Evolutionary conservation across 1,139 yeast species (phyloP), one percentile per base, ranked within the genome.

Genomic region (Taphrina confusa): DNA sequence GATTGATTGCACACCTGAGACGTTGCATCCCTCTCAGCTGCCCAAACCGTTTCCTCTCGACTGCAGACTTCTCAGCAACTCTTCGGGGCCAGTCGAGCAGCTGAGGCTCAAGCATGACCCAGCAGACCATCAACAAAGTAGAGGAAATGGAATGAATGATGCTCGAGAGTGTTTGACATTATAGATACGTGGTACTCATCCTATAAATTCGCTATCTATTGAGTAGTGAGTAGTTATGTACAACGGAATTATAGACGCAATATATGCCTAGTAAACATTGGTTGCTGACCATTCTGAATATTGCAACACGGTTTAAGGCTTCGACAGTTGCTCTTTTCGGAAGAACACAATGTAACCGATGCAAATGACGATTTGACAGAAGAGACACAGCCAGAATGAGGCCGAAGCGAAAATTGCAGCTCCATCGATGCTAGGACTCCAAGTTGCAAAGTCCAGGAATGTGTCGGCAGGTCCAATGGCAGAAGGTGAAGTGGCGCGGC

Each of bases 261-360:
- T n/a, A n/a, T n/a, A n/a, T n/a, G n/a, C n/a, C n/a, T n/a, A n/a
- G n/a, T n/a, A n/a, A n/a, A n/a, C n/a, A n/a, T n/a, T n/a, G n/a
- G n/a, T n/a, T n/a, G n/a, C n/a, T n/a, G n/a, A n/a, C n/a, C n/a
- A n/a, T n/a, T n/a, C n/a, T 12, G 4, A 33, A 12, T 5, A 33
- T 33, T 12, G 11, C 16, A 4, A 23, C 47, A 14, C 25, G 9
- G 18, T 14, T 47, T 54, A 54, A 11, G 63, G 63, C 51, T 59
- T 57, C 16, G 55, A 51, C 47, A 61, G 28, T 31, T 61, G 61
- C 23, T 61, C 63, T 39, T 59, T 59, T 23, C 63, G 36, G 60
- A 61, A 61, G 52, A 58, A 61, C 16, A 52, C 55, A 16, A 58
- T 49, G 57, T 36, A 61, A 30, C 63, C 63, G 16, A 57, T 40